Percentiles rank a stretch among this genome's conserved stretches.
Evolutionary conservation across 495 filamentous ascomycete genomes (phyloP).

Genomic region (Endocarpon pusillum): DNA sequence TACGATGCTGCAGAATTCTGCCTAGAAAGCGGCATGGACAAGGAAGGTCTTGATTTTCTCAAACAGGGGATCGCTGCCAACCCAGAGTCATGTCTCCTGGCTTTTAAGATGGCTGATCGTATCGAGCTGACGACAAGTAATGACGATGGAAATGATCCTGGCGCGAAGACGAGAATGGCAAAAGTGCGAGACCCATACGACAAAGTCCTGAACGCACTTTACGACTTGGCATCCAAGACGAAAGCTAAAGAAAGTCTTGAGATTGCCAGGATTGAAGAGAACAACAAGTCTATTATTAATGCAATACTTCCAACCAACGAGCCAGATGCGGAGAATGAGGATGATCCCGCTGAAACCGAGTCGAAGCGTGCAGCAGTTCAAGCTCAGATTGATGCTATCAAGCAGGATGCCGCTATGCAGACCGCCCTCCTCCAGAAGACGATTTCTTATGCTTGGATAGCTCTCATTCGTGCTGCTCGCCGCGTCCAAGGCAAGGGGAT

Average conservation of each 20-base stretch:
- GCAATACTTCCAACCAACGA: constrained; percentile 20
- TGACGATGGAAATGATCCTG: constrained; percentile 54
- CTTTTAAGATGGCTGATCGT: constrained; percentile 76
- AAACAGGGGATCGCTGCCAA: constrained; percentile 71
- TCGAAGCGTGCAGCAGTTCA: constrained; percentile 38
- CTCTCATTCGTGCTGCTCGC: constrained; percentile 81
- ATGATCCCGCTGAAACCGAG: constrained; percentile 37
- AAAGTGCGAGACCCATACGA: constrained; percentile 70
- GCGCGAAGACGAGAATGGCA: constrained; percentile 45
- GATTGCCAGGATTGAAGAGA: constrained; percentile 53
- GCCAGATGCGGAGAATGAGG: constrained; percentile 45
- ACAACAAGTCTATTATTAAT: constrained; percentile 15
- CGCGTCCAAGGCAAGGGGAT: constrained; percentile 82
- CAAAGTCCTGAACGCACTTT: constrained; percentile 66
- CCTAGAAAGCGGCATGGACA: constrained; percentile 53
- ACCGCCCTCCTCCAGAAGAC: constrained; percentile 55
- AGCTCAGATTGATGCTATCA: constrained; percentile 50
- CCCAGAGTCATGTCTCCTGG: constrained; percentile 78
- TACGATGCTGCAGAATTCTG: constrained; percentile 90
- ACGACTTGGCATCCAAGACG: constrained; percentile 55
- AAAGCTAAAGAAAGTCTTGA: constrained; percentile 56
- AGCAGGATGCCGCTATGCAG: constrained; percentile 51
- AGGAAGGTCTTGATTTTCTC: constrained; percentile 61
- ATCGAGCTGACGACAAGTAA: constrained; percentile 53
- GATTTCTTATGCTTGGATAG: constrained; percentile 85